Base-by-base conservation (phyloP, 257 asterid genomes). In the Voacanga thouarsii region DNA sequence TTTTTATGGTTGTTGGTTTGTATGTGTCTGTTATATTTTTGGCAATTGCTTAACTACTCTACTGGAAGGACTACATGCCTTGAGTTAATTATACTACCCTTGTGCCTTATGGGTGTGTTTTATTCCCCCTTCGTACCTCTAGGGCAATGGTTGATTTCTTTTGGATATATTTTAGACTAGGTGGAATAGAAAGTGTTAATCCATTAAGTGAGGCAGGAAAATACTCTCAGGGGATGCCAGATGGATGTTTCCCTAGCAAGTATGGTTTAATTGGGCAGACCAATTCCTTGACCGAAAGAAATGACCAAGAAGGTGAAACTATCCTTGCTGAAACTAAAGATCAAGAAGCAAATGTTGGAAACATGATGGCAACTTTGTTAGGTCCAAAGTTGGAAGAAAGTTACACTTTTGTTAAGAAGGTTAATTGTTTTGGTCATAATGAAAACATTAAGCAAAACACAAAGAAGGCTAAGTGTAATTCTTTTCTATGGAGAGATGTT, bases 401-500 rank as follows among this genome's bases (percentile, higher is more conserved):
- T 53, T 56, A 57, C 75, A 69, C 63, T 61, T 78, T 75, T 51
- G 43, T 72, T 78, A 85, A 83, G 70, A 82, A 76, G 57, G 77
- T 77, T 61, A 71, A 79, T 77, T 80, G 84, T 82, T 79, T 83
- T 70, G 74, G 70, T 61, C 64, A 66, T 75, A 68, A 76, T 66
- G 77, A 57, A 75, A 82, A 78, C 78, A 61, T 78, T 75, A 16
- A 68, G 50, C 72, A 82, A 60, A 73, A 80, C 73, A 68, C 72
- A 57, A 82, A 80, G 77, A 83, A 80, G 55, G 77, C 78, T 76
- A 83, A 87, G 78, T 83, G 81, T 47, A 84, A 75, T 80, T 82
- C 85, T 77, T 85, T 79, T 79, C 84, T 83, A 74, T 85, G 92
- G 92, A 84, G 86, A 79, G 89, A 87, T 84, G 95, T 85, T 82